Percentiles rank a stretch among this genome's conserved stretches.
These are phyloP conservation scores for Penicillium atrosanguineum DNA, from an alignment of 495 filamentous ascomycete genomes.

Conservation along the genomic window DNA sequence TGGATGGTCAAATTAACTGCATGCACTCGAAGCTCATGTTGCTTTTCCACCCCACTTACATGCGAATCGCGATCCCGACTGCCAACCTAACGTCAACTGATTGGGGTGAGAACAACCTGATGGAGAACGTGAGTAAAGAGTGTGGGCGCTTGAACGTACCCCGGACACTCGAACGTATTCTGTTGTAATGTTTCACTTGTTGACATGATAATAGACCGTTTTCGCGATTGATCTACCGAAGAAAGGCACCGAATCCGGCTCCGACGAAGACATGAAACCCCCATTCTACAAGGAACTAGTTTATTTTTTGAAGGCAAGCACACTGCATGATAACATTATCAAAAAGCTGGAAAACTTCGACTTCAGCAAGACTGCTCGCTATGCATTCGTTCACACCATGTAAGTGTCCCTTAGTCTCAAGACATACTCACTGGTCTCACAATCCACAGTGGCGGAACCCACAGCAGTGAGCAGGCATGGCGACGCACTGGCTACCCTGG, in stretches of 20 bases:
- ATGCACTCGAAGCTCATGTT: slow-evolving; percentile 94
- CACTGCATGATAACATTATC: slow-evolving; percentile 59
- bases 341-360: slow-evolving; percentile 66
- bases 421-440: slow-evolving; percentile 5
- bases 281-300: slow-evolving; percentile 67
- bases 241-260: slow-evolving; percentile 25
- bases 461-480: slow-evolving; percentile 48
- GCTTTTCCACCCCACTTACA: slow-evolving; percentile 63
- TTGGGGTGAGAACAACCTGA: slow-evolving; percentile 75
- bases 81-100: slow-evolving; percentile 79
- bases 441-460: slow-evolving; percentile 47
- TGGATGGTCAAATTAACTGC: slow-evolving; percentile 59
- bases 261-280: background rate
- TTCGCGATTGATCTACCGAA: slow-evolving; percentile 85
- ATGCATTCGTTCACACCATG: slow-evolving; percentile 83
- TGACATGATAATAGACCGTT: slow-evolving; percentile 48
- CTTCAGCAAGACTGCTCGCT: slow-evolving; percentile 61
- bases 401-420: slow-evolving; percentile 13
- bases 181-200: background rate
- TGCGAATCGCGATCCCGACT: slow-evolving; percentile 75
- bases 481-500: slow-evolving; percentile 67
- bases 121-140: slow-evolving; percentile 66
- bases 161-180: background rate
- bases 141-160: too few relatives aligned
- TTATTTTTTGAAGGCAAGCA: slow-evolving; percentile 67